Percentiles rank a stretch among this genome's conserved stretches.
phyloP scores from a whole-genome alignment of 73 alveolate genomes.

The Halteria grandinella region DNA sequence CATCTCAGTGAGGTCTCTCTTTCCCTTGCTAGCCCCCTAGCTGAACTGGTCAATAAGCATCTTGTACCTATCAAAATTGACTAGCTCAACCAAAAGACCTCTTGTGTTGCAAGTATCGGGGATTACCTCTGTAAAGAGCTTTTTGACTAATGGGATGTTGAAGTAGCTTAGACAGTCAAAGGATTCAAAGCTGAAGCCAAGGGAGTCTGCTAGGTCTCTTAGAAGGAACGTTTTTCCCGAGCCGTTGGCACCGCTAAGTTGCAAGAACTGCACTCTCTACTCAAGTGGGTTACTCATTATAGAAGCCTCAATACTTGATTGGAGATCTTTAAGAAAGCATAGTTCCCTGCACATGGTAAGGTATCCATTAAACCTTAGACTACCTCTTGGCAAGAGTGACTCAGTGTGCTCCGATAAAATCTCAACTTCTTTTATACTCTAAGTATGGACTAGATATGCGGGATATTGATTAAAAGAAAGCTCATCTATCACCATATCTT shows the following conservation, averaged over 20 bases:
- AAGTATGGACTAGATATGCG: slow-evolving; percentile 10
- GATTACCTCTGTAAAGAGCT: slow-evolving; percentile 7
- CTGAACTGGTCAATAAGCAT: slow-evolving; percentile 23
- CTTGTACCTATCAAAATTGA: slow-evolving; percentile 39
- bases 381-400: neutral
- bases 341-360: neutral
- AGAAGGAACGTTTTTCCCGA: slow-evolving; percentile 16
- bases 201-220: slow-evolving; percentile 2
- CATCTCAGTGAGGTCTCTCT: slow-evolving; percentile 46
- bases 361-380: neutral
- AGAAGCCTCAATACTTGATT: too few relatives aligned
- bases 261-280: neutral
- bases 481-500: slow-evolving; percentile 23
- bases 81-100: neutral
- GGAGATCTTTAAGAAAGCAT: neutral
- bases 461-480: slow-evolving; percentile 4
- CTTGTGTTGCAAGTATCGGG: neutral
- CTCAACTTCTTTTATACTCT: neutral
- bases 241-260: slow-evolving; percentile 17
- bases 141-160: slow-evolving; percentile 11
- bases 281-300: too few relatives aligned
- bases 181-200: neutral
- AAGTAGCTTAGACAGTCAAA: slow-evolving; percentile 18
- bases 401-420: neutral
- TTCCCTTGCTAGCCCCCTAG: neutral